These are phyloP conservation scores for Gossypium anomalum DNA, from an alignment of 345 rosid species.

Conservation along the genomic window DNA sequence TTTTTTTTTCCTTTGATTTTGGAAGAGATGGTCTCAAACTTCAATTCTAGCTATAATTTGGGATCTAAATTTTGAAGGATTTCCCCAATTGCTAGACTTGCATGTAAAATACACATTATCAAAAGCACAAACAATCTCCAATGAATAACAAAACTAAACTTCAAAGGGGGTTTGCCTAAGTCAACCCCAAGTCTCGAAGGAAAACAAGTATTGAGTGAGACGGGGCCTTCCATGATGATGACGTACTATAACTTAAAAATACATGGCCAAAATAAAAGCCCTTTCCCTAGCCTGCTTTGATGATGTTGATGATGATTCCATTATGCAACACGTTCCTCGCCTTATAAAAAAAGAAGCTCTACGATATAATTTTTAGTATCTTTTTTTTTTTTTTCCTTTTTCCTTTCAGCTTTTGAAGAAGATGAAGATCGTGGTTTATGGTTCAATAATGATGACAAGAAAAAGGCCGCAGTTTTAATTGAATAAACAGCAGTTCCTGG, in stretches of 20 bases:
- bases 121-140: background rate
- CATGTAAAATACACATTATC: background rate
- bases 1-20: background rate
- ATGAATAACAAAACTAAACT: too few species aligned
- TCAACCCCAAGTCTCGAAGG: background rate
- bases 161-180: background rate
- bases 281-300: background rate
- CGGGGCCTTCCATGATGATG: background rate
- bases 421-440: background rate
- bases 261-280: background rate
- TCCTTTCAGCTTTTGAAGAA: background rate
- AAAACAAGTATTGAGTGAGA: background rate
- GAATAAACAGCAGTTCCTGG: background rate
- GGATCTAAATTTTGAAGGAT: background rate
- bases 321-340: background rate
- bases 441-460: background rate
- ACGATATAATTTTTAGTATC: background rate
- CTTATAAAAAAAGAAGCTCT: constrained; percentile 9
- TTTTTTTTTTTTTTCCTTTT: background rate
- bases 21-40: background rate
- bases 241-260: background rate
- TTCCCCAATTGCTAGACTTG: background rate
- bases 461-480: background rate
- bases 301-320: background rate
- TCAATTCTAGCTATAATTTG: background rate